phyloP scores from a whole-genome alignment of 2,329 filamentous ascomycete species.

The Sarocladiaceae sp. region DNA sequence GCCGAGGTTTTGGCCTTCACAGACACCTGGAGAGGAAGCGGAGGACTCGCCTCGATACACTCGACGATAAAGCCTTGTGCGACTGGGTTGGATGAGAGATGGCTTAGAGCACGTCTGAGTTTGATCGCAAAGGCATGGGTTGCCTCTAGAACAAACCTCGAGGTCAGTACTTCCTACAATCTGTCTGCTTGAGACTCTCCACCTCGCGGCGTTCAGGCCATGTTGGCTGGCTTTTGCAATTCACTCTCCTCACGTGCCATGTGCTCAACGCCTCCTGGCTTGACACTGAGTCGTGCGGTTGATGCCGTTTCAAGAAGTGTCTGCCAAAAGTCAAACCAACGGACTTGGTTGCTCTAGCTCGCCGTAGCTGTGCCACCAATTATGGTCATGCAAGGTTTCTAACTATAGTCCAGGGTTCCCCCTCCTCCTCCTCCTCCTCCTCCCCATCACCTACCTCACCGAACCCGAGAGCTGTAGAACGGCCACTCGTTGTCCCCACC shows the following conservation, averaged over 20 bases:
- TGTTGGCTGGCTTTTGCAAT: neutral
- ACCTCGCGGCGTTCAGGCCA: too few relatives aligned
- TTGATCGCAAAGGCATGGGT: constrained; percentile 29
- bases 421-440: neutral
- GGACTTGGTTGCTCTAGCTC: too few relatives aligned
- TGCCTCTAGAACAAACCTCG: constrained; percentile 15
- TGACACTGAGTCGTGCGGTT: neutral
- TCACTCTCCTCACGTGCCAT: neutral
- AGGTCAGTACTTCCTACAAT: constrained; percentile 17
- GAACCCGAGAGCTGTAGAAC: neutral
- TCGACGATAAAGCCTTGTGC: constrained; percentile 8
- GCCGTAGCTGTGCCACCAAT: neutral
- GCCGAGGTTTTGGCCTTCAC: constrained; percentile 39
- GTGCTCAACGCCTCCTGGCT: neutral
- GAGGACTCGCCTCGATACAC: neutral
- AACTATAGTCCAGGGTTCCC: neutral
- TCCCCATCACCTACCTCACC: neutral
- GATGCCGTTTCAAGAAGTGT: constrained; percentile 2
- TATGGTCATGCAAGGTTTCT: neutral
- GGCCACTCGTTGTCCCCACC: constrained; percentile 22
- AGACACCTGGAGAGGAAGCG: constrained; percentile 24
- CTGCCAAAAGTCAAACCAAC: neutral
- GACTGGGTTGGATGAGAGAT: constrained; percentile 21
- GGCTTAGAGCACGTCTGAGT: constrained; percentile 20
- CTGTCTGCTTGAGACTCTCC: neutral